Evolutionary conservation across 441 rosid genomes (phyloP).

Genomic region (Macaranga tanarius): DNA sequence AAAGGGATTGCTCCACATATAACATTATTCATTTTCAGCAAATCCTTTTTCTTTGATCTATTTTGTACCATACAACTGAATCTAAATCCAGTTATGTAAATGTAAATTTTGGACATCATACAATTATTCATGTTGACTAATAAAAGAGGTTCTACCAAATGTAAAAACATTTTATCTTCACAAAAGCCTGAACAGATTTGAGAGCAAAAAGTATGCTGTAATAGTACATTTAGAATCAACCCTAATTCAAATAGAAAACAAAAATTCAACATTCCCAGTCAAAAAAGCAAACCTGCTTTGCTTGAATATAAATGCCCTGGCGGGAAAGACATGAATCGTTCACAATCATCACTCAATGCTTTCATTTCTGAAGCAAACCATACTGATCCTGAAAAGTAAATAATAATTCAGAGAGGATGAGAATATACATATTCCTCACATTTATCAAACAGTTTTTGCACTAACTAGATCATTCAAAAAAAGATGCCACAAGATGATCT

Average conservation of each 20-base stretch:
- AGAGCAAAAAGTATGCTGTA: not conserved
- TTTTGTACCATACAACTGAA: not conserved
- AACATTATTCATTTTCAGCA: not conserved
- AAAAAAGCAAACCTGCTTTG: conserved; percentile 67
- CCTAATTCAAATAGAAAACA: not conserved
- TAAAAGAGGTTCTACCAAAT: not conserved
- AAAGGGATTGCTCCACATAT: not conserved
- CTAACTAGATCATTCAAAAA: conserved; percentile 7
- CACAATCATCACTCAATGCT: conserved; percentile 98
- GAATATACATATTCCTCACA: not conserved
- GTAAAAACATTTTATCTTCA: conserved; percentile 9
- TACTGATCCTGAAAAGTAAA: conserved; percentile 62
- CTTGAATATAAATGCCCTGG: conserved; percentile 97
- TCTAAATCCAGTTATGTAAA: not conserved
- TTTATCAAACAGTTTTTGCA: not conserved
- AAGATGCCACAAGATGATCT: not conserved
- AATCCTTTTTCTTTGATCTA: not conserved
- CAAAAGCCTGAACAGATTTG: conserved; percentile 4
- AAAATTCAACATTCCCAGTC: not conserved
- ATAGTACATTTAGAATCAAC: not conserved
- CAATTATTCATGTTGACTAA: not conserved
- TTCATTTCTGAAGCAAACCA: conserved; percentile 99
- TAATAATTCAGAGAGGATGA: conserved; percentile 17
- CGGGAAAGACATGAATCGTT: conserved; percentile 71
- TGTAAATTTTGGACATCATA: not conserved